phyloP scores from a whole-genome alignment of 2,329 filamentous ascomycete genomes.

The Aspergillus sp. region DNA sequence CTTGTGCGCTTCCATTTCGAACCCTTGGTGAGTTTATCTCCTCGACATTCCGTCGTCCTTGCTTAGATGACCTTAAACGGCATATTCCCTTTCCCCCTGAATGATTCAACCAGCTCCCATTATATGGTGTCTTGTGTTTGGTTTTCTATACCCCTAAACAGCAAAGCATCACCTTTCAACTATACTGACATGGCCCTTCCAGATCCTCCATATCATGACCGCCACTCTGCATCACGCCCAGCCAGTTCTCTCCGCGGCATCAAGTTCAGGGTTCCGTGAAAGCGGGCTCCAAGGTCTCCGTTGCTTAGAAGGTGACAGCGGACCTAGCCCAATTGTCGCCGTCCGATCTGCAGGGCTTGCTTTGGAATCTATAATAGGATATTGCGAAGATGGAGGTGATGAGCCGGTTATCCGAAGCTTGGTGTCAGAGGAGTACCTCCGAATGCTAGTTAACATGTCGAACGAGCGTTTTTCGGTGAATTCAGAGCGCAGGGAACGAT shows the following conservation, averaged over 20 bases:
- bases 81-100: not conserved
- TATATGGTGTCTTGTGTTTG: not conserved
- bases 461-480: constrained; percentile 59
- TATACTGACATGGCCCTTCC: constrained; percentile 23
- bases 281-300: constrained; percentile 73
- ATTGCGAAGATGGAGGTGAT: constrained; percentile 26
- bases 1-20: constrained; percentile 88
- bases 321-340: constrained; percentile 72
- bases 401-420: constrained; percentile 47
- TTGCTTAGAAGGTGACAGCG: constrained; percentile 38
- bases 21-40: constrained; percentile 79
- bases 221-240: constrained; percentile 75
- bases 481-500: constrained; percentile 40
- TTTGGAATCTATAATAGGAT: constrained; percentile 78
- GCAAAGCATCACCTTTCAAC: not conserved
- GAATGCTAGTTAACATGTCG: constrained; percentile 65
- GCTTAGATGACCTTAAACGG: not conserved
- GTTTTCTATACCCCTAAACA: not conserved
- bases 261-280: constrained; percentile 84
- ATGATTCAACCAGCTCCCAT: not conserved
- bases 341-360: constrained; percentile 79
- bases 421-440: constrained; percentile 68
- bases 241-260: constrained; percentile 69
- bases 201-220: constrained; percentile 88
- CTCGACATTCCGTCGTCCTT: not conserved